Evolutionary conservation across 257 asterid genomes (phyloP), one percentile per base, ranked within the genome.

Genomic region (Penstemon barbatus): DNA sequence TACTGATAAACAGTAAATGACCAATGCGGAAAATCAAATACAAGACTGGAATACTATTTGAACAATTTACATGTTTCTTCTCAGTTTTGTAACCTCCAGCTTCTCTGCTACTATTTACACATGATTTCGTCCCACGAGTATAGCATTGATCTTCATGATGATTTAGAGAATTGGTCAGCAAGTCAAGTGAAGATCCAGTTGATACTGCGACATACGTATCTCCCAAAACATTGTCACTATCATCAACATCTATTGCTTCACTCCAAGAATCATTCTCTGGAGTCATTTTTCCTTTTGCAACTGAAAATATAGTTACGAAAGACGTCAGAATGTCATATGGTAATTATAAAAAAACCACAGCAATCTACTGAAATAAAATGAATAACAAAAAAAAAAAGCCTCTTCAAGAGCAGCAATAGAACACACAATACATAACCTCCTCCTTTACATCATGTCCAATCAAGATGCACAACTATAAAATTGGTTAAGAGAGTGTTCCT

Each of bases 231-330:
- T 44, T 66, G 65, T 71, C 85, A 75, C 70, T 66, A 75, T 67
- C 75, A 65, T 80, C 90, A 60, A 80, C 72, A 50, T 57, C 71
- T 52, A 69, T 50, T 12, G 61, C 69, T 51, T 77, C 77, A 59
- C 45, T 75, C 71, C 58, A 74, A 10, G 63, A n/a, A 72, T 65
- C 46, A 64, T 59, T 77, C 44, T 41, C 71, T 63, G 12, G 46
- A 63, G 69, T 46, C 49, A 33, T 44, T 44, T 8, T 44, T 75
- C 85, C 88, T 71, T 59, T 57, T 43, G 79, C 70, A 80, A 87
- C 96, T 89, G 72, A 69, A 70, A 71, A 66, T 41, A 6, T 18
- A 42, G 70, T 63, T 51, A 69, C 7, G 41, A 3, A 67, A 70
- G 46, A 65, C 40, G n/a, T 63, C 38, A 51, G 66, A 70, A 37